Base-by-base conservation (phyloP, 331 rosid species). In the Prunus yedoensis region DNA sequence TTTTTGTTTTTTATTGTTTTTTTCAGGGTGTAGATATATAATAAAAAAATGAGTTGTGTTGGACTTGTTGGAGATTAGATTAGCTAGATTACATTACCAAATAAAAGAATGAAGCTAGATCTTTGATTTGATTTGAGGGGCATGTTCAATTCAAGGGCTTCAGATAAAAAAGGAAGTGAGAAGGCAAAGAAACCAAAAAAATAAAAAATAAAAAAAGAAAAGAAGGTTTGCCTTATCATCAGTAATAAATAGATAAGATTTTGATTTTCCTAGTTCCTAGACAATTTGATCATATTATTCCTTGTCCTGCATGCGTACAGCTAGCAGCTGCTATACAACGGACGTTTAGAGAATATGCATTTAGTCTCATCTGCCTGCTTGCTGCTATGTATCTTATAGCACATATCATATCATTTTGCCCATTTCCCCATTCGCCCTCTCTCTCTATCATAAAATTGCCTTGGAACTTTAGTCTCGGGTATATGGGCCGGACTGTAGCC, bases 241-340 rank as follows among this genome's bases (percentile, higher is more conserved):
- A 38, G 2, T 2, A 17, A 4, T 60, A 60, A 12, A 25, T 23
- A 27, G 20, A 59, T 20, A 70, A 50, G 64, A 16, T 76, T 21
- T 45, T 56, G 64, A 16, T 76, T 21, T 45, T 56, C 57, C 49
- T 32, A 74, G 20, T 15, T 50, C 17, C 35, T 72, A 49, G 52
- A 66, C 68, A 53, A 38, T 54, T 53, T 20, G 74, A 81, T 81
- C 70, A 60, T 60, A 58, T 20, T 81, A 76, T 49, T 57, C 59
- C 54, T 75, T 50, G 60, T 47, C 77, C 49, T 30, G 61, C 21
- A 45, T 73, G 63, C 51, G 43, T 32, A 14, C 66, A 60, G 43
- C 38, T 27, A 27, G 4, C 9, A 38, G 43, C 16, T 6, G 63
- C 17, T 2, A 23, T 21, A 57, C 63, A 57, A 57, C 62, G 62